A percentile compares a stretch with the other conserved stretches of the same genome.
Conservation (phyloP, 352 stramenopile species). For the Stramenopiles sp. region DNA sequence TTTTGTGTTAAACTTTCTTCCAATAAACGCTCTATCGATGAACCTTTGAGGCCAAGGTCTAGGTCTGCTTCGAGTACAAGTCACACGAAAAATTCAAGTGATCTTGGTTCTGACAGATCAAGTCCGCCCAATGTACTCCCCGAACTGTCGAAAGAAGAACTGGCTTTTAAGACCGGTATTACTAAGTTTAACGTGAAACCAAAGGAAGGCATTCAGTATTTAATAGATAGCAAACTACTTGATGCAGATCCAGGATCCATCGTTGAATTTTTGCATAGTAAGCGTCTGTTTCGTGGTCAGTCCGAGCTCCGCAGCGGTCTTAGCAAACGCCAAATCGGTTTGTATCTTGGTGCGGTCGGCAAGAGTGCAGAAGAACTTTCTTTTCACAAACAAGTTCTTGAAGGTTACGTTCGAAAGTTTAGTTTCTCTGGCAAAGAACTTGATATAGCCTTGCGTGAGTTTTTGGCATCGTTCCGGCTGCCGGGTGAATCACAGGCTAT, state of each 20-base stretch:
- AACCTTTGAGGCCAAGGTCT: too few species aligned
- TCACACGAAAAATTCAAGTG: too few species aligned
- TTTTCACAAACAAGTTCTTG: neutral
- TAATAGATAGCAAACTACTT: neutral
- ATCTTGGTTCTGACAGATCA: too few species aligned
- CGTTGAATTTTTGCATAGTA: neutral
- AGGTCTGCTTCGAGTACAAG: too few species aligned
- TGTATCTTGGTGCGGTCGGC: neutral
- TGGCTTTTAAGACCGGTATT: neutral
- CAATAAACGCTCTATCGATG: too few species aligned
- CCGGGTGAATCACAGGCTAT: neutral
- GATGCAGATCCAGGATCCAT: neutral
- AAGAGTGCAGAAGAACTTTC: neutral
- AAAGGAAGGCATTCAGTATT: neutral
- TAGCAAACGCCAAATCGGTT: neutral
- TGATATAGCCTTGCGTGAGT: neutral
- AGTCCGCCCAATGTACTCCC: too few species aligned
- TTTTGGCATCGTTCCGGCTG: neutral
- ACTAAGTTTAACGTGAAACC: neutral
- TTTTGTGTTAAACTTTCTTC: too few species aligned
- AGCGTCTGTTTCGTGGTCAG: neutral
- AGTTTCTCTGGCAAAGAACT: neutral
- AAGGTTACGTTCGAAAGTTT: neutral
- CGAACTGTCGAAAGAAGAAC: neutral
- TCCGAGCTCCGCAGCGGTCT: neutral